These are phyloP conservation scores for Wallacemonas sp. DNA, from an alignment of 208 protist species.

Conservation along the genomic window DNA sequence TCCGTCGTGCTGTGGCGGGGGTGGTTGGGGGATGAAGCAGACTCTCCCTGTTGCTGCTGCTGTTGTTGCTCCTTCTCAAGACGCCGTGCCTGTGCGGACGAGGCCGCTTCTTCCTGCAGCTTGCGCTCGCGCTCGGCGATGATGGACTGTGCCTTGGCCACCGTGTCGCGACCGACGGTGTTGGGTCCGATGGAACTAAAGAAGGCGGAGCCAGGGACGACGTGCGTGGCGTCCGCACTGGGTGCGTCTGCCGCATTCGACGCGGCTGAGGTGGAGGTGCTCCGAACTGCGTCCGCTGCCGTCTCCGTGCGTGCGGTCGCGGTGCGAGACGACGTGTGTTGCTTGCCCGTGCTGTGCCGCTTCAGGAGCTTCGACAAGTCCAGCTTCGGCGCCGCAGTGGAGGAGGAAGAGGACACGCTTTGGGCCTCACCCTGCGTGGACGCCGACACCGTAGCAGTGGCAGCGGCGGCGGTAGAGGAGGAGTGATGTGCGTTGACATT, in stretches of 20 bases:
- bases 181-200: not conserved
- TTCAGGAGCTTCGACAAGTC: slow-evolving; percentile 20
- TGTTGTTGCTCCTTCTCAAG: too few relatives aligned
- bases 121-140: slow-evolving; percentile 25
- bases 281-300: too few relatives aligned
- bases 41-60: too few relatives aligned
- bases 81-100: slow-evolving; percentile 3
- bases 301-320: too few relatives aligned
- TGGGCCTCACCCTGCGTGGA: too few relatives aligned
- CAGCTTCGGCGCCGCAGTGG: slow-evolving; percentile 7
- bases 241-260: not conserved
- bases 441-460: too few relatives aligned
- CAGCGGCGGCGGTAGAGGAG: too few relatives aligned
- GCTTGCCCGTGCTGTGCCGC: too few relatives aligned
- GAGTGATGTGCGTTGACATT: slow-evolving; percentile 30
- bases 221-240: not conserved
- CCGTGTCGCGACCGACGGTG: slow-evolving; percentile 14
- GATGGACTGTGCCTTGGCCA: slow-evolving; percentile 32
- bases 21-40: not conserved
- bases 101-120: not conserved
- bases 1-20: not conserved
- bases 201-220: slow-evolving; percentile 1
- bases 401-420: not conserved
- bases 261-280: not conserved
- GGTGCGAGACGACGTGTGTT: too few relatives aligned